Conservation (phyloP, 2,329 filamentous ascomycete species). For the Aspergillus cejpii region DNA sequence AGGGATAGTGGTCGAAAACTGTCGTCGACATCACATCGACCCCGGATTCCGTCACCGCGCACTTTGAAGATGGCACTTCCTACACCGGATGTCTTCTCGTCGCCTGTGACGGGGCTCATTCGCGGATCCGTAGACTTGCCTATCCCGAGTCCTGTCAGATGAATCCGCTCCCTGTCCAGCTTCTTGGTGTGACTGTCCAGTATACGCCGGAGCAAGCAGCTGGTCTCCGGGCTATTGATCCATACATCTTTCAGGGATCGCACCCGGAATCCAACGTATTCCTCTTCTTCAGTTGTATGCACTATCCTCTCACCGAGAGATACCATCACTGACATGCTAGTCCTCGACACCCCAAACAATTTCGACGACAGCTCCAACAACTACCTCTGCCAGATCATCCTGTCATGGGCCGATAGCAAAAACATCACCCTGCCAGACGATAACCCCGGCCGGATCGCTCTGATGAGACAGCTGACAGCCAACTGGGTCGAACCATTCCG, state of each 20-base stretch:
- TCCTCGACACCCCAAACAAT: conserved; percentile 47
- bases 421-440: conserved; percentile 39
- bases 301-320: not conserved
- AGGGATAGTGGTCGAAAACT: conserved; percentile 36
- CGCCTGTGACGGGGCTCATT: conserved; percentile 48
- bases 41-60: conserved; percentile 35
- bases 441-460: conserved; percentile 34
- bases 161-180: conserved; percentile 43
- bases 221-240: conserved; percentile 45
- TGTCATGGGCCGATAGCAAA: conserved; percentile 45
- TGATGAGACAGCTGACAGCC: conserved; percentile 42
- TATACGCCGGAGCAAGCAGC: conserved; percentile 40
- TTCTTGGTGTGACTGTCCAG: conserved; percentile 44
- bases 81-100: conserved; percentile 43
- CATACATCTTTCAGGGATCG: conserved; percentile 51
- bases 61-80: conserved; percentile 45
- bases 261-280: conserved; percentile 48
- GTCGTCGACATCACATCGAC: conserved; percentile 31
- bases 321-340: conserved; percentile 21
- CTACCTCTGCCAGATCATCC: conserved; percentile 46
- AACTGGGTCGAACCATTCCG: conserved; percentile 49
- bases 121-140: conserved; percentile 36
- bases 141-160: conserved; percentile 25
- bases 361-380: conserved; percentile 28
- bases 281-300: conserved; percentile 48